A percentile compares a stretch with the other conserved stretches of the same genome.
Conservation (phyloP, 2,329 filamentous ascomycete genomes). For the Trichophyton equinum region DNA sequence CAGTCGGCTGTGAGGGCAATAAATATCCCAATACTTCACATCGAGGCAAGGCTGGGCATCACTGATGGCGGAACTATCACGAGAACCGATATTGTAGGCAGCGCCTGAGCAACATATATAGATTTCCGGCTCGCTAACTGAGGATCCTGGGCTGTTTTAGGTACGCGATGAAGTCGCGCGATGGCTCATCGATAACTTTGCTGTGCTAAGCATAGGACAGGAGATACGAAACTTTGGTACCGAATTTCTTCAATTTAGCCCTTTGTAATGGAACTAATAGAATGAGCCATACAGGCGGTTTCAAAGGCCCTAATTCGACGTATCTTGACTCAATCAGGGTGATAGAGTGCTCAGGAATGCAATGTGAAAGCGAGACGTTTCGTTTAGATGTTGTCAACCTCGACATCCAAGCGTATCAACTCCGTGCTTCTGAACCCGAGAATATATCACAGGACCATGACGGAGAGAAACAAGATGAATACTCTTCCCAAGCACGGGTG, state of each 20-base stretch:
- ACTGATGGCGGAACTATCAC: conserved; percentile 17
- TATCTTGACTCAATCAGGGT: conserved; percentile 26
- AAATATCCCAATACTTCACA: conserved; percentile 24
- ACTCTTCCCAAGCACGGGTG: conserved; percentile 22
- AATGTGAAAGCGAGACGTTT: conserved; percentile 18
- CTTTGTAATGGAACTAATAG: background rate
- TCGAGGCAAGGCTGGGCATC: conserved; percentile 28
- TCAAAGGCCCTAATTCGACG: conserved; percentile 17
- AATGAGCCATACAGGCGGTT: conserved; percentile 14
- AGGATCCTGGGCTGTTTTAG: conserved; percentile 12
- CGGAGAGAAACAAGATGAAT: conserved; percentile 15
- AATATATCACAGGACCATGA: conserved; percentile 13
- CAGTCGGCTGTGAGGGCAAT: background rate
- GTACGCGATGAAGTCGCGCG: conserved; percentile 26
- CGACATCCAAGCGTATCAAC: conserved; percentile 33
- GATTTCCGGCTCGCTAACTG: background rate
- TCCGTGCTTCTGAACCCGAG: conserved; percentile 14
- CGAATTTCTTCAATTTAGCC: background rate
- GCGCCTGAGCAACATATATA: background rate
- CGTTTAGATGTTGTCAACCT: conserved; percentile 25
- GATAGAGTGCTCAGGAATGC: conserved; percentile 27
- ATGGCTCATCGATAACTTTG: conserved; percentile 27
- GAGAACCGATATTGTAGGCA: conserved; percentile 23
- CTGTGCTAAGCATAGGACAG: conserved; percentile 24
- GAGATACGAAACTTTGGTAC: conserved; percentile 22